phyloP scores from a whole-genome alignment of 345 rosid genomes.

The Rhodamnia argentea region DNA sequence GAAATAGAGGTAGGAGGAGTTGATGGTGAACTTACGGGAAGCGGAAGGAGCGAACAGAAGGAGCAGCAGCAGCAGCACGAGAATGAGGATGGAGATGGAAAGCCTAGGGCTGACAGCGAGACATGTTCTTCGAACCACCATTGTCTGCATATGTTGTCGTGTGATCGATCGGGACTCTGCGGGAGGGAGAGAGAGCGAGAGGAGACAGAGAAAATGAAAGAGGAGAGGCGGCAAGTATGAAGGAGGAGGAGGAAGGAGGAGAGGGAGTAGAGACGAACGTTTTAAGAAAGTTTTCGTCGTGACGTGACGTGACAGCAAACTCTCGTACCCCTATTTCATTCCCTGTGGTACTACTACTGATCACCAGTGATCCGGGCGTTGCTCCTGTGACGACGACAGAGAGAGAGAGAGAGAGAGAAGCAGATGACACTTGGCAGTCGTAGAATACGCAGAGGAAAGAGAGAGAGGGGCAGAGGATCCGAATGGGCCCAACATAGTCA shows the following conservation, averaged over 20 bases:
- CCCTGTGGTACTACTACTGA: neutral
- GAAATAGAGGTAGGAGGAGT: neutral
- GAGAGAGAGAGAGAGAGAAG: neutral
- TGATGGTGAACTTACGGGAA: neutral
- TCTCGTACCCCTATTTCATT: neutral
- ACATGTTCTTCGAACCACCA: neutral
- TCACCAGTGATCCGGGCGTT: neutral
- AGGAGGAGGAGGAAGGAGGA: neutral
- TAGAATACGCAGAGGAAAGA: neutral
- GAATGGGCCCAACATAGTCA: neutral
- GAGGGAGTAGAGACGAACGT: neutral
- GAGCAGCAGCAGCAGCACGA: neutral
- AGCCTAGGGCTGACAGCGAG: neutral
- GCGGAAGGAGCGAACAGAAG: neutral
- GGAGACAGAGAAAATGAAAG: neutral
- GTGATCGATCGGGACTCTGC: neutral
- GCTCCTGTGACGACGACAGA: neutral
- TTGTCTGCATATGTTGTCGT: neutral
- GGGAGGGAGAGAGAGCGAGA: neutral
- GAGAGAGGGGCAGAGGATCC: neutral
- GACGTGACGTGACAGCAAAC: neutral
- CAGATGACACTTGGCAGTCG: neutral
- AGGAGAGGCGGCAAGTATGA: neutral
- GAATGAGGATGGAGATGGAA: neutral
- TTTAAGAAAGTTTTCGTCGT: neutral